These are phyloP conservation scores for Axilococcus clingmanii DNA, from an alignment of 139 green algal species.

Conservation along the genomic window DNA sequence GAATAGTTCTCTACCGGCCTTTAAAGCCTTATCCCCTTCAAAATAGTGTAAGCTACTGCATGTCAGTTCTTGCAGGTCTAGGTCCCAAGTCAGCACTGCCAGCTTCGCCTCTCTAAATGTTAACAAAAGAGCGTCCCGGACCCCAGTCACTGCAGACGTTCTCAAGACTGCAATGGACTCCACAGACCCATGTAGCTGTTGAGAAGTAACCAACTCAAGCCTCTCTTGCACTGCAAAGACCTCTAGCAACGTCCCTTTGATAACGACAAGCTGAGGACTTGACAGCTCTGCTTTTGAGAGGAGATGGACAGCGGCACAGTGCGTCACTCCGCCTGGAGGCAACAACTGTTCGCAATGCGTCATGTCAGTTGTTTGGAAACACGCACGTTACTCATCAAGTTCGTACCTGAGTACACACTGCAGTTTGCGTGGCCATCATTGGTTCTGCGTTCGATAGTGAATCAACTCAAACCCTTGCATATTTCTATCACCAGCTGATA, in stretches of 20 bases:
- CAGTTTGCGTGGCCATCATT: too few species aligned
- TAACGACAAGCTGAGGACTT: conserved; percentile 61
- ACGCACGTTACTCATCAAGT: too few species aligned
- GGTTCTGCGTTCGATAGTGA: too few species aligned
- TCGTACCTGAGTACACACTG: too few species aligned
- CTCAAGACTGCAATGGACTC: conserved; percentile 61
- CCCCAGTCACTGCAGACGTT: conserved; percentile 4
- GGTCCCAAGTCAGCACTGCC: conserved; percentile 77
- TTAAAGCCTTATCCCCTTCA: conserved; percentile 50
- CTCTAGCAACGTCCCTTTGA: conserved; percentile 53
- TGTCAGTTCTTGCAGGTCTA: conserved; percentile 24
- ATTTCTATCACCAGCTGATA: too few species aligned
- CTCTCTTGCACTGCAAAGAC: conserved; percentile 29
- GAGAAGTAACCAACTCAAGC: conserved; percentile 40
- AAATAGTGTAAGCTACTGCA: conserved; percentile 74
- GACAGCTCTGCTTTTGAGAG: not conserved
- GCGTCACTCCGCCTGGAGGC: too few species aligned
- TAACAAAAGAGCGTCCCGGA: conserved; percentile 70
- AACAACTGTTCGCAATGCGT: too few species aligned
- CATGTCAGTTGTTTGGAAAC: too few species aligned
- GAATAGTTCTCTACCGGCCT: conserved; percentile 24
- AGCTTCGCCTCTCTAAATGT: conserved; percentile 78
- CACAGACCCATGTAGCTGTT: conserved; percentile 49
- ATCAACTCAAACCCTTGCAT: too few species aligned
- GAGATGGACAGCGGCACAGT: too few species aligned